Conservation (phyloP, 768 basidiomycete species). For the Tylopilus felleus region DNA sequence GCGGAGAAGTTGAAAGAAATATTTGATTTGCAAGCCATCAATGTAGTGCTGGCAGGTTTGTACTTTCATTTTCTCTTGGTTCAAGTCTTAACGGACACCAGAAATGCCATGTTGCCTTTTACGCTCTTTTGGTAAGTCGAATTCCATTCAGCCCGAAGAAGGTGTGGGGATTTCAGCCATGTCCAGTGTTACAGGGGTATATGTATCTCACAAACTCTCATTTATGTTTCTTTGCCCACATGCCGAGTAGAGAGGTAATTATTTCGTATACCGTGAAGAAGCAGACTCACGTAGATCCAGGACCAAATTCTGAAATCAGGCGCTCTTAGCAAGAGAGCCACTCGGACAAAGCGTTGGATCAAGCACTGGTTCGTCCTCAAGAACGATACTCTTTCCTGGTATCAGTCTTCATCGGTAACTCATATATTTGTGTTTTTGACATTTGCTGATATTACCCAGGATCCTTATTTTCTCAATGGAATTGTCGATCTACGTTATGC, state of each 20-base stretch:
- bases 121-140: slow-evolving; percentile 76
- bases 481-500: slow-evolving; percentile 95
- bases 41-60: slow-evolving; percentile 82
- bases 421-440: neutral
- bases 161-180: slow-evolving; percentile 1
- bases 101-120: slow-evolving; percentile 96
- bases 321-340: slow-evolving; percentile 80
- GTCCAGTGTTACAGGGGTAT: slow-evolving; percentile 88
- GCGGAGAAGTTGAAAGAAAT: slow-evolving; percentile 89
- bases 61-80: slow-evolving; percentile 5
- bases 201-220: slow-evolving; percentile 94
- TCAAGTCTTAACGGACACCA: slow-evolving; percentile 25
- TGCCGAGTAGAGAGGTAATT: slow-evolving; percentile 82
- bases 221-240: slow-evolving; percentile 94
- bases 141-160: neutral
- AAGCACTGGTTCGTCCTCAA: slow-evolving; percentile 97
- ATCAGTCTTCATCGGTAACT: slow-evolving; percentile 84
- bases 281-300: slow-evolving; percentile 39
- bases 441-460: slow-evolving; percentile 43
- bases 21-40: slow-evolving; percentile 75
- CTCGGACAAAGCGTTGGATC: slow-evolving; percentile 86
- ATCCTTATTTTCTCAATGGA: slow-evolving; percentile 97
- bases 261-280: neutral
- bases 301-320: slow-evolving; percentile 93
- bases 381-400: slow-evolving; percentile 97